Percentiles rank a stretch among this genome's conserved stretches.
phyloP scores from a whole-genome alignment of 768 basidiomycete genomes.

The Suillus alpinus region DNA sequence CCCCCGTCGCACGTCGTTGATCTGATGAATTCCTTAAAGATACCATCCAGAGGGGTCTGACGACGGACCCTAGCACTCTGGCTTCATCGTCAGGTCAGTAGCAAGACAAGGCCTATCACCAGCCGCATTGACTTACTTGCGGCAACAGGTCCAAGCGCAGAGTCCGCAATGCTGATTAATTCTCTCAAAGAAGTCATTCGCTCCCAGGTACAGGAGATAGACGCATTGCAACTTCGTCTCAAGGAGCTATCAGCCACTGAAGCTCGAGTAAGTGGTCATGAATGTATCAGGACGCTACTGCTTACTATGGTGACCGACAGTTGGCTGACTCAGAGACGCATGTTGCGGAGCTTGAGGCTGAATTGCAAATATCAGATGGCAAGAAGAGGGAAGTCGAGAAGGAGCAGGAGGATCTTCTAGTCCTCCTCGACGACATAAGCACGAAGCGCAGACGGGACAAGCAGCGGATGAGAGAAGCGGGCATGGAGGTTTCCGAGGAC shows the following conservation, averaged over 20 bases:
- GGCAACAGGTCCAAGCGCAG: conserved; percentile 59
- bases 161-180: conserved; percentile 76
- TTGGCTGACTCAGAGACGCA: conserved; percentile 44
- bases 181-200: conserved; percentile 83
- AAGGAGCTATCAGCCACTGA: conserved; percentile 36
- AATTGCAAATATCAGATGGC: conserved; percentile 52
- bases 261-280: conserved; percentile 31
- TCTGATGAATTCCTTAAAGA: conserved; percentile 38
- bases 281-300: neutral
- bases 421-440: conserved; percentile 88
- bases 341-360: conserved; percentile 42
- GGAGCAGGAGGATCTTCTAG: conserved; percentile 94
- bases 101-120: neutral
- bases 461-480: conserved; percentile 63
- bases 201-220: conserved; percentile 79
- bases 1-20: neutral
- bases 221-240: conserved; percentile 59
- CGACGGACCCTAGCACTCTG: conserved; percentile 63
- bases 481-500: conserved; percentile 90
- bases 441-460: conserved; percentile 87
- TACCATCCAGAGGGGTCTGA: conserved; percentile 71
- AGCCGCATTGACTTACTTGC: neutral
- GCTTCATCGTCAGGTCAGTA: conserved; percentile 58
- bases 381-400: conserved; percentile 85
- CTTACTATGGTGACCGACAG: conserved; percentile 27